Percentiles rank a stretch among this genome's conserved stretches.
Evolutionary conservation across 2,329 filamentous ascomycete species (phyloP).

Genomic region (Curvularia verruculosa): DNA sequence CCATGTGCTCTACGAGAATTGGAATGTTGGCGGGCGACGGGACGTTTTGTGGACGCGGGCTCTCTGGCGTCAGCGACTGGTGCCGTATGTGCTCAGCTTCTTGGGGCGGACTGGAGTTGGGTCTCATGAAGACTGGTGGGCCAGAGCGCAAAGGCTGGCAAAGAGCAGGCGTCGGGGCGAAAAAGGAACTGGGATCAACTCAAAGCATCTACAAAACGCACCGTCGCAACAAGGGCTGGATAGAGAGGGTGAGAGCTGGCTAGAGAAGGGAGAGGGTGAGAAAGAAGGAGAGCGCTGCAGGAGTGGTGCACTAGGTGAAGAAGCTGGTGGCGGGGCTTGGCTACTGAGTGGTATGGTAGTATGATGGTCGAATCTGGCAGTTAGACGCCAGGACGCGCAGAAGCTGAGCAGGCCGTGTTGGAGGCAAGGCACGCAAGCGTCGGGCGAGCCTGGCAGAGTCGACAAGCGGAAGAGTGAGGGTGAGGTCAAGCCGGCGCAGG

Average conservation of each 20-base stretch:
- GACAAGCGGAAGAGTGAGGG: conserved; percentile 18
- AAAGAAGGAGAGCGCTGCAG: conserved; percentile 13
- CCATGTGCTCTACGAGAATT: conserved; percentile 73
- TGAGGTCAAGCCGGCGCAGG: conserved; percentile 15
- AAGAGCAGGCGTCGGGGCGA: conserved; percentile 15
- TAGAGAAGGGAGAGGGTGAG: too few species aligned
- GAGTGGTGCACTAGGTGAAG: conserved; percentile 12
- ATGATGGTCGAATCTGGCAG: conserved; percentile 9
- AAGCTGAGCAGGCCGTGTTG: not conserved
- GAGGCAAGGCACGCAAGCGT: conserved; percentile 15
- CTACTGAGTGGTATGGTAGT: conserved; percentile 17
- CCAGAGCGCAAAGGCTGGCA: conserved; percentile 26
- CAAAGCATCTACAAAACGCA: conserved; percentile 28
- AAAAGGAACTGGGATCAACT: conserved; percentile 18
- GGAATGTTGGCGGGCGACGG: conserved; percentile 72
- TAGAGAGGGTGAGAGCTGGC: not conserved
- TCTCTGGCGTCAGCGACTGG: conserved; percentile 71
- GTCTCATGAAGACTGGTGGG: conserved; percentile 58
- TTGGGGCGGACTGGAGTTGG: conserved; percentile 60
- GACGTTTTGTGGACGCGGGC: conserved; percentile 71
- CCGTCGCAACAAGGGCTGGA: conserved; percentile 25
- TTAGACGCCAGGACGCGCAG: conserved; percentile 8
- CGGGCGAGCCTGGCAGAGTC: conserved; percentile 19
- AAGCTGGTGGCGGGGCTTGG: conserved; percentile 24
- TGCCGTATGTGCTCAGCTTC: conserved; percentile 66